Conservation (phyloP, 2,329 filamentous ascomycete species). For the Botryotinia globosa region DNA sequence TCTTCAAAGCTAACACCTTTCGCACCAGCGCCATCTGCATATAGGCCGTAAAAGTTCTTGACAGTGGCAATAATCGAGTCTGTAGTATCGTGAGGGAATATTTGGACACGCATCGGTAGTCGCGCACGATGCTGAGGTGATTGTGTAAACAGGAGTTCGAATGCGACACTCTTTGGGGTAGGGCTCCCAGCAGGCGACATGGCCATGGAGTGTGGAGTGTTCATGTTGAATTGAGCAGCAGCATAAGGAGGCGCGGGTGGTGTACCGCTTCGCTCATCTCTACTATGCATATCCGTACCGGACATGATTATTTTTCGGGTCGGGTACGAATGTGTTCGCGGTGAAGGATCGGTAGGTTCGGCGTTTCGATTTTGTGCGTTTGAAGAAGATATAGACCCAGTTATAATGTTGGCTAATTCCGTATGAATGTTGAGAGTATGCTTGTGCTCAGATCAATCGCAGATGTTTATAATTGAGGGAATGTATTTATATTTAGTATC, state of each 20-base stretch:
- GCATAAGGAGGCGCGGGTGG: slow-evolving; percentile 32
- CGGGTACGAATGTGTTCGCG: slow-evolving; percentile 30
- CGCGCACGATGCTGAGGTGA: slow-evolving; percentile 68
- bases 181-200: slow-evolving; percentile 38
- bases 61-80: slow-evolving; percentile 98
- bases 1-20: slow-evolving; percentile 96
- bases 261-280: slow-evolving; percentile 34
- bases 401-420: slow-evolving; percentile 31
- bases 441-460: slow-evolving; percentile 23
- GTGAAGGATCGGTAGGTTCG: slow-evolving; percentile 28
- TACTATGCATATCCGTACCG: slow-evolving; percentile 31
- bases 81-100: slow-evolving; percentile 92
- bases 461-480: slow-evolving; percentile 18
- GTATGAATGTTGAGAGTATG: slow-evolving; percentile 23
- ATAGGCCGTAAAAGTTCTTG: slow-evolving; percentile 98
- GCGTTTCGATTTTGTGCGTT: slow-evolving; percentile 33
- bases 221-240: slow-evolving; percentile 30
- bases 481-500: background rate
- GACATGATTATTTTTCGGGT: slow-evolving; percentile 34
- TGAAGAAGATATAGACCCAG: slow-evolving; percentile 25
- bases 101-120: slow-evolving; percentile 82
- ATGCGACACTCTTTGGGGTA: slow-evolving; percentile 71
- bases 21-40: slow-evolving; percentile 66
- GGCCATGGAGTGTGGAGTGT: slow-evolving; percentile 31
- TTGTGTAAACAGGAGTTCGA: slow-evolving; percentile 70